Evolutionary conservation across 2,329 filamentous ascomycete genomes (phyloP), one percentile per base, ranked within the genome.

Genomic region (Hysterium pulicare): DNA sequence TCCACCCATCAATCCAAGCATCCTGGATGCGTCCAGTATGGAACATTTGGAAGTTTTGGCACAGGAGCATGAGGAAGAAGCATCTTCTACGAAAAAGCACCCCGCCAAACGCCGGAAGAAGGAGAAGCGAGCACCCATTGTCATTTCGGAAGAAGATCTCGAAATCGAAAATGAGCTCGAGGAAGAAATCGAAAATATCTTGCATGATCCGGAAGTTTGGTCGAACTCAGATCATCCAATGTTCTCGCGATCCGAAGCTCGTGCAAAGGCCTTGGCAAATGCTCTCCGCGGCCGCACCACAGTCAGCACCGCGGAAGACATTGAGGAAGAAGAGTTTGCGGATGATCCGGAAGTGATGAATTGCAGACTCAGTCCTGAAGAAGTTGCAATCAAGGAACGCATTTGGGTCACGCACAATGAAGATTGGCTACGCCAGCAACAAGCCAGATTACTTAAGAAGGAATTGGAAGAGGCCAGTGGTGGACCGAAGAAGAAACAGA

Each of bases 331-430:
- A 44, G 90, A 96, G 59, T 96, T 97, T 58, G 87, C 84, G 28
- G 83, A 94, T 54, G 93, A 98, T 49, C 85, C 83, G 0, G 93
- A 98, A 65, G 89, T 98, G 4, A 72, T 78, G 45, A 86, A 86
- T 55, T 95, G 90, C 59, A 68, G 90, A 26, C 75, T 97, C 4
- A 79, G 77, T 0, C 78, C 83, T 1, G 79, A 81, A 3, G 90
- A 97, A 68, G 80, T 84, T 2, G 79, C 79, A 24, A 81, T 90
- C 59, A 97, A 96, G 65, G 90, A 96, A 65, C 82, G 83, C 46
- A 87, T 97, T 40, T 98, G 93, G 93, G 83, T 95, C 33, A 90
- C 91, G 46, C 84, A 90, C 61, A 97, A 98, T 67, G 90, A 93
- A 62, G 89, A 94, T 53, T 98, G 90, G 79, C 75, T 98, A 30